A percentile compares a stretch with the other conserved stretches of the same genome.
phyloP scores from a whole-genome alignment of 352 stramenopile genomes.

The Phytophthora sojae region DNA sequence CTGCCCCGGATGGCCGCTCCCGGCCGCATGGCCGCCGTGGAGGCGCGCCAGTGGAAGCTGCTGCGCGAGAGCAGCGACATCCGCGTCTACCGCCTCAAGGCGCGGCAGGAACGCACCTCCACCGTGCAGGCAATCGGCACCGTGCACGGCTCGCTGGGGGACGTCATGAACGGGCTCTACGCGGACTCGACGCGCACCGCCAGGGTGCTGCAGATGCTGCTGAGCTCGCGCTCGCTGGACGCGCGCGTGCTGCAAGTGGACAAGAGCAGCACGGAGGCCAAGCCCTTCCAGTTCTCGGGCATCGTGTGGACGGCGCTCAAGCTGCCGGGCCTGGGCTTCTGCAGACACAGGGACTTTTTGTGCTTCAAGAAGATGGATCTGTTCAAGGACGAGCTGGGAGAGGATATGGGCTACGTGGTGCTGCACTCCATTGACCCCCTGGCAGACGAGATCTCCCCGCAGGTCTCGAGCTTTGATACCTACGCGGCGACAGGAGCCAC shows the following conservation, averaged over 20 bases:
- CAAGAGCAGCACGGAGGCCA: constrained; percentile 58
- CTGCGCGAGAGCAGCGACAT: constrained; percentile 70
- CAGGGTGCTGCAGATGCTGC: constrained; percentile 64
- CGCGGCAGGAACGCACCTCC: constrained; percentile 49
- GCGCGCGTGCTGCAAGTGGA: constrained; percentile 74
- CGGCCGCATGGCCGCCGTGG: neutral
- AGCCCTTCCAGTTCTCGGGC: constrained; percentile 78
- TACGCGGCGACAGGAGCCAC: constrained; percentile 29
- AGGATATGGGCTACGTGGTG: constrained; percentile 75
- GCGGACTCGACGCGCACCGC: constrained; percentile 76
- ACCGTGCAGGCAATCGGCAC: constrained; percentile 70
- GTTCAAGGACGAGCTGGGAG: constrained; percentile 62
- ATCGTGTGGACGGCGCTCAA: constrained; percentile 77
- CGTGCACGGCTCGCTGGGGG: constrained; percentile 64
- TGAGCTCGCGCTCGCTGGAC: constrained; percentile 67
- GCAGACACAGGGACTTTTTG: constrained; percentile 73
- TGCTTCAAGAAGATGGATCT: constrained; percentile 85
- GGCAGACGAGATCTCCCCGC: constrained; percentile 35
- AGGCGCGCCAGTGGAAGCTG: constrained; percentile 68
- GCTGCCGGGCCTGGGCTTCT: constrained; percentile 57
- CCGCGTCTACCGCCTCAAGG: constrained; percentile 60
- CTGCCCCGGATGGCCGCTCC: neutral
- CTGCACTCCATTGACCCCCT: constrained; percentile 72
- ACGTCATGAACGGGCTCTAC: constrained; percentile 85
- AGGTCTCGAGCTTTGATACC: constrained; percentile 25